Evolutionary conservation across 257 asterid genomes (phyloP).

Genomic region (Coffea canephora): DNA sequence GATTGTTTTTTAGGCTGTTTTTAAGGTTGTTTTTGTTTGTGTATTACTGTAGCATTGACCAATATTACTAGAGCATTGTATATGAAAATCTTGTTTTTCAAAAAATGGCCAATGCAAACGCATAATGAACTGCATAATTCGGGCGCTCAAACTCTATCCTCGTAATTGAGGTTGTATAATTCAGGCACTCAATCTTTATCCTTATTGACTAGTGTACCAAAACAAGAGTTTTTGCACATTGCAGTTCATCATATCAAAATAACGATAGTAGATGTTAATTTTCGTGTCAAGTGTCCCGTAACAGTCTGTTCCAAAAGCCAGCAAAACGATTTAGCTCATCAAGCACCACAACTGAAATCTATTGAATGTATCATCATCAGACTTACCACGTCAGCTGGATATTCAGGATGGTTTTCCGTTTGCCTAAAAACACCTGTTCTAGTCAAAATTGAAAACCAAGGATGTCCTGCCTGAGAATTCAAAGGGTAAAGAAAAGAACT

Average conservation of each 20-base stretch:
- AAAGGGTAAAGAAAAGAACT: conserved; percentile 6
- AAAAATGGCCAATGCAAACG: too few relatives aligned
- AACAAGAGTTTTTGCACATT: background rate
- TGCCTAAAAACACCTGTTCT: conserved; percentile 65
- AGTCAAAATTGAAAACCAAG: conserved; percentile 68
- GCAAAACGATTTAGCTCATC: background rate
- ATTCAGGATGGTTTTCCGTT: conserved; percentile 47
- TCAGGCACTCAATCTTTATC: background rate
- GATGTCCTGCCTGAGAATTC: conserved; percentile 52
- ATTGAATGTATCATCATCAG: conserved; percentile 4
- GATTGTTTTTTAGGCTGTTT: too few relatives aligned
- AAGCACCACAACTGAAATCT: background rate
- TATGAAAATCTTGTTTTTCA: too few relatives aligned
- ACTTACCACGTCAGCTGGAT: conserved; percentile 62
- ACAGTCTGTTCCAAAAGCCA: background rate
- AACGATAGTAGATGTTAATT: background rate
- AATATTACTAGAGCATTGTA: too few relatives aligned
- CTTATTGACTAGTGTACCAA: background rate
- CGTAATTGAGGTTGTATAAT: background rate
- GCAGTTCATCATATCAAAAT: background rate
- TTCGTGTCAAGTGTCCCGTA: background rate
- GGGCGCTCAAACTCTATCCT: background rate
- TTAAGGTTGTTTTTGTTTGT: too few relatives aligned
- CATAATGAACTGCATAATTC: background rate
- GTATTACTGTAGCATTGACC: too few relatives aligned